Conservation (phyloP, 2,329 filamentous ascomycete species). For the Aspergillus alliaceus region DNA sequence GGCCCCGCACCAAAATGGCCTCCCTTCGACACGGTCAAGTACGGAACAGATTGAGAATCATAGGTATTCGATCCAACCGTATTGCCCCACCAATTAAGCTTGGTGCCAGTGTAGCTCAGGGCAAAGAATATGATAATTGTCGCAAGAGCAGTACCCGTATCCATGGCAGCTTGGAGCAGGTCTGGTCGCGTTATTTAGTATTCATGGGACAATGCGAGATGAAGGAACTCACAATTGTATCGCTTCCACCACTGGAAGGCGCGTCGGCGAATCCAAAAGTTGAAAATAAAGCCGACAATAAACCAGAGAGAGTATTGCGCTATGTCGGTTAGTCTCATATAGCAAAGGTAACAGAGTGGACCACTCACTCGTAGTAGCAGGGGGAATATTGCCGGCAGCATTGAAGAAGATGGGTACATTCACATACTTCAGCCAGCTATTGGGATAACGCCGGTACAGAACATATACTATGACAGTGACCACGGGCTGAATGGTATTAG, state of each 20-base stretch:
- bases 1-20: conserved; percentile 33
- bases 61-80: conserved; percentile 35
- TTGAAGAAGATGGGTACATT: conserved; percentile 38
- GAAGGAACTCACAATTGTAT: conserved; percentile 28
- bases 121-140: conserved; percentile 36
- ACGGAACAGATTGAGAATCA: conserved; percentile 36
- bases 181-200: not conserved
- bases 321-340: not conserved
- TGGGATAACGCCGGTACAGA: conserved; percentile 29
- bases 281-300: conserved; percentile 33
- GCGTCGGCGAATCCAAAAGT: conserved; percentile 29
- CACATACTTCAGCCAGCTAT: conserved; percentile 32
- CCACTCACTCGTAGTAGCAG: conserved; percentile 31
- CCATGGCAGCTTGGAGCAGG: conserved; percentile 32
- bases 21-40: conserved; percentile 28
- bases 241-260: conserved; percentile 35
- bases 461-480: conserved; percentile 30
- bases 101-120: conserved; percentile 30
- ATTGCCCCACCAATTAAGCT: conserved; percentile 38
- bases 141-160: conserved; percentile 34
- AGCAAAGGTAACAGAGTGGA: conserved; percentile 7
- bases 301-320: conserved; percentile 35
- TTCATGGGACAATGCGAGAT: not conserved
- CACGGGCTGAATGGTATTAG: conserved; percentile 19
- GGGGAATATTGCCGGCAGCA: conserved; percentile 33